Percentiles rank a stretch among this genome's conserved stretches.
These are phyloP conservation scores for Globisporangium recalcitrans DNA, from an alignment of 352 stramenopile species.

Conservation along the genomic window DNA sequence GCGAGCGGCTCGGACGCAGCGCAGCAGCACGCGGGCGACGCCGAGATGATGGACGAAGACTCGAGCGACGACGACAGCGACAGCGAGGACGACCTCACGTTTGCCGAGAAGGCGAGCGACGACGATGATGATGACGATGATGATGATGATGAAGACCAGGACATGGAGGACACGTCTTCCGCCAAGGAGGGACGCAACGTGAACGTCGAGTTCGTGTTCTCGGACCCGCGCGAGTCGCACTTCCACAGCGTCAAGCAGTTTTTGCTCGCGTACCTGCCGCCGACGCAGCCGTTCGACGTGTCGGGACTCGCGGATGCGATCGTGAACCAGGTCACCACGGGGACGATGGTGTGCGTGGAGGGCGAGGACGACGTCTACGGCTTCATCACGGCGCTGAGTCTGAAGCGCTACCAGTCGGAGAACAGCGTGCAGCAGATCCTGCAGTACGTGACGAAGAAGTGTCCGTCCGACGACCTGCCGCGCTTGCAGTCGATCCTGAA, in stretches of 20 bases:
- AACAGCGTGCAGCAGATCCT: conserved; percentile 68
- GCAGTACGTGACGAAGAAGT: conserved; percentile 76
- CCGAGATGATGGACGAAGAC: conserved; percentile 48
- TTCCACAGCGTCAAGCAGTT: conserved; percentile 89
- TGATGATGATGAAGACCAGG: conserved; percentile 55
- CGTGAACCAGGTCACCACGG: conserved; percentile 62
- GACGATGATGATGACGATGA: conserved; percentile 41
- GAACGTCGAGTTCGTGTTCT: conserved; percentile 83
- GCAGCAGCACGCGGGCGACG: conserved; percentile 13
- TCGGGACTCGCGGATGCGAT: conserved; percentile 76
- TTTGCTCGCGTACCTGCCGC: conserved; percentile 62
- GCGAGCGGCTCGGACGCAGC: conserved; percentile 10
- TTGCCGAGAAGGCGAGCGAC: conserved; percentile 30
- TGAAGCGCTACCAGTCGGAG: conserved; percentile 45
- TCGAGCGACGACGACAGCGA: conserved; percentile 39
- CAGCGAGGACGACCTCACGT: conserved; percentile 61
- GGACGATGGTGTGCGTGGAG: conserved; percentile 80
- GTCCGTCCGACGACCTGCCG: conserved; percentile 34
- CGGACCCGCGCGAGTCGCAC: conserved; percentile 68
- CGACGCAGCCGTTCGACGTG: conserved; percentile 73
- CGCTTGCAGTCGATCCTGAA: conserved; percentile 60
- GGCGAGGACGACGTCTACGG: conserved; percentile 79
- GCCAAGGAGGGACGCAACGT: conserved; percentile 29
- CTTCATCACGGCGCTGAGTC: conserved; percentile 79
- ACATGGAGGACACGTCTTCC: conserved; percentile 28